Evolutionary conservation across 345 rosid genomes (phyloP).

Genomic region (Turritis glabra): DNA sequence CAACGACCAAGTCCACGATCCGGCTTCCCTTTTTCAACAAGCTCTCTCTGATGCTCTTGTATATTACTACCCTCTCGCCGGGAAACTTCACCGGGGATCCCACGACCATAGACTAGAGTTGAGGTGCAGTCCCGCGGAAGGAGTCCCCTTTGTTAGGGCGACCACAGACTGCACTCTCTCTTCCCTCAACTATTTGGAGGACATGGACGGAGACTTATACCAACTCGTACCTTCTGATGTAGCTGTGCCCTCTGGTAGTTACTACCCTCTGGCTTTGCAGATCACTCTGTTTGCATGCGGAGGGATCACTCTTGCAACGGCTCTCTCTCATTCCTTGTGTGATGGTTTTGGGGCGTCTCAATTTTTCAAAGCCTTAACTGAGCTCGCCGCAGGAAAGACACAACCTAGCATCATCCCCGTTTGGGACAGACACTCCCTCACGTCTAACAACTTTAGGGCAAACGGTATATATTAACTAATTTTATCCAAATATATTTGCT

Average conservation of each 20-base stretch:
- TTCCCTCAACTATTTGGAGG: constrained; percentile 48
- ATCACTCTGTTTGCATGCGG: constrained; percentile 59
- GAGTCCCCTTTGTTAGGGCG: constrained; percentile 60
- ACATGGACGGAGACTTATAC: constrained; percentile 37
- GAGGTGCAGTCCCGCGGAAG: constrained; percentile 37
- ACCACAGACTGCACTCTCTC: constrained; percentile 43
- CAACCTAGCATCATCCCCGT: constrained; percentile 51
- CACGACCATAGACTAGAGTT: constrained; percentile 48
- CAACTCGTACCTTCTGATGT: constrained; percentile 36
- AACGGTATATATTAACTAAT: constrained; percentile 2
- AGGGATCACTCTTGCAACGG: constrained; percentile 58
- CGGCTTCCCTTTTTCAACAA: constrained; percentile 42
- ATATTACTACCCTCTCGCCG: constrained; percentile 62
- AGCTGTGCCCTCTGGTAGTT: constrained; percentile 23
- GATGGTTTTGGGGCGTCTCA: constrained; percentile 67
- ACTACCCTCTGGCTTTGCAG: constrained; percentile 41
- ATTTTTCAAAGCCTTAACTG: constrained; percentile 50
- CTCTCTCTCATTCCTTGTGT: constrained; percentile 55
- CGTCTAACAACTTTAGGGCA: constrained; percentile 15
- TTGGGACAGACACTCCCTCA: constrained; percentile 54
- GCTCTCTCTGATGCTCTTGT: constrained; percentile 60
- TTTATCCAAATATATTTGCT: background rate
- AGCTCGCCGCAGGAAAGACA: constrained; percentile 43
- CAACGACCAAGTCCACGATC: constrained; percentile 20
- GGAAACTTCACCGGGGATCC: constrained; percentile 48